A percentile compares a stretch with the other conserved stretches of the same genome.
phyloP scores from a whole-genome alignment of 352 stramenopile species.

The Stramenopiles sp. region DNA sequence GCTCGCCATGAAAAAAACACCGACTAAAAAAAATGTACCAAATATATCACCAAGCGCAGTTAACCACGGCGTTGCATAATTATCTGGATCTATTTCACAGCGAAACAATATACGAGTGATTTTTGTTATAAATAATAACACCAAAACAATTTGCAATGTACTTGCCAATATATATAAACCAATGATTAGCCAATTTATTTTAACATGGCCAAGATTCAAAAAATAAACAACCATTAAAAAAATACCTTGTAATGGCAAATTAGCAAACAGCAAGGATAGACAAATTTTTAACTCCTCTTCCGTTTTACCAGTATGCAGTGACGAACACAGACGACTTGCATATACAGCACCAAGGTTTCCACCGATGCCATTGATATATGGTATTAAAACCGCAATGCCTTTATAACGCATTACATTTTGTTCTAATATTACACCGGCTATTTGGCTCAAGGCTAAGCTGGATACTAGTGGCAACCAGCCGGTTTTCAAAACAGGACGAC shows the following conservation, averaged over 20 bases:
- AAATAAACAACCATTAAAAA: not conserved
- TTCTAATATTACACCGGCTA: not conserved
- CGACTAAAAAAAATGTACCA: not conserved
- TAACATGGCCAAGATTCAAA: not conserved
- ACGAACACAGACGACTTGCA: not conserved
- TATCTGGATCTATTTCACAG: not conserved
- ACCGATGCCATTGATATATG: slow-evolving; percentile 2
- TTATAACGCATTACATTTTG: not conserved
- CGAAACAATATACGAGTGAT: not conserved
- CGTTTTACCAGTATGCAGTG: not conserved
- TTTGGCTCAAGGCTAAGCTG: not conserved
- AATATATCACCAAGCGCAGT: not conserved
- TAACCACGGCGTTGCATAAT: not conserved
- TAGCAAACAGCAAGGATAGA: not conserved
- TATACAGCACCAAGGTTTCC: not conserved
- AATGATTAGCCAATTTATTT: not conserved
- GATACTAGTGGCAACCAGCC: not conserved
- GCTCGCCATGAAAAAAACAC: not conserved
- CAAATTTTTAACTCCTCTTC: not conserved
- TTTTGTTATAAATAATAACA: not conserved
- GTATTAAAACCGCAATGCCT: not conserved
- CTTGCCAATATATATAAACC: not conserved
- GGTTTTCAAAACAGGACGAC: not conserved
- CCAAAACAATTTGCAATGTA: not conserved
- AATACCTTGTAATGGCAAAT: not conserved